phyloP scores from a whole-genome alignment of 257 asterid species.

The Scutellaria baicalensis region DNA sequence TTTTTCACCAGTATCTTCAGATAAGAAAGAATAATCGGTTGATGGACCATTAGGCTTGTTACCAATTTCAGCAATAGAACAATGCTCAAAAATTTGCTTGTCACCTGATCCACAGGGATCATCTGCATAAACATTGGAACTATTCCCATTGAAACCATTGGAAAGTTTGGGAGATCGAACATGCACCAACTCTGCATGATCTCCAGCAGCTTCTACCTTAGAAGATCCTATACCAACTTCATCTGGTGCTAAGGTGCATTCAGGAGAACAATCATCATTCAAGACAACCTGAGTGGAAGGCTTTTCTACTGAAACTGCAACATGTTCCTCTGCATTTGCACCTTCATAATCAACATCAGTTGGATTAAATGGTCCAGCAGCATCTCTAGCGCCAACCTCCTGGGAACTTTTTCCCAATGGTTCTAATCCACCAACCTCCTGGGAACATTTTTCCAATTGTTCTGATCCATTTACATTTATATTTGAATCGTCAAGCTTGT shows the following conservation, averaged over 20 bases:
- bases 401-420: conserved; percentile 13
- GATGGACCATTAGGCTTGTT: conserved; percentile 7
- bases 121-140: conserved; percentile 19
- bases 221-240: conserved; percentile 19
- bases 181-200: conserved; percentile 20
- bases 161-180: conserved; percentile 21
- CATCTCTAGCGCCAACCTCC: conserved; percentile 18
- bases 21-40: conserved; percentile 15
- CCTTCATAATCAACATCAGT: conserved; percentile 15
- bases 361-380: conserved; percentile 6
- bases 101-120: conserved; percentile 20
- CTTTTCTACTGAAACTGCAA: conserved; percentile 25
- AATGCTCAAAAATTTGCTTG: conserved; percentile 12
- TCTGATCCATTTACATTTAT: conserved; percentile 23
- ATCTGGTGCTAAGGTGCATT: conserved; percentile 19
- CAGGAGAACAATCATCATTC: conserved; percentile 15
- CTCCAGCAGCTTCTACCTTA: conserved; percentile 17
- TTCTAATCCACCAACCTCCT: conserved; percentile 23
- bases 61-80: conserved; percentile 12
- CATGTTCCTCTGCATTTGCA: conserved; percentile 17
- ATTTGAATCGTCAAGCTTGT: conserved; percentile 14
- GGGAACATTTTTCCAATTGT: conserved; percentile 18
- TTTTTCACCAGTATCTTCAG: conserved; percentile 16
- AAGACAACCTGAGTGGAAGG: conserved; percentile 14
- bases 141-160: conserved; percentile 37